Evolutionary conservation across 2,329 filamentous ascomycete species (phyloP), one percentile per base, ranked within the genome.

Genomic region (Rosellinia necatrix): DNA sequence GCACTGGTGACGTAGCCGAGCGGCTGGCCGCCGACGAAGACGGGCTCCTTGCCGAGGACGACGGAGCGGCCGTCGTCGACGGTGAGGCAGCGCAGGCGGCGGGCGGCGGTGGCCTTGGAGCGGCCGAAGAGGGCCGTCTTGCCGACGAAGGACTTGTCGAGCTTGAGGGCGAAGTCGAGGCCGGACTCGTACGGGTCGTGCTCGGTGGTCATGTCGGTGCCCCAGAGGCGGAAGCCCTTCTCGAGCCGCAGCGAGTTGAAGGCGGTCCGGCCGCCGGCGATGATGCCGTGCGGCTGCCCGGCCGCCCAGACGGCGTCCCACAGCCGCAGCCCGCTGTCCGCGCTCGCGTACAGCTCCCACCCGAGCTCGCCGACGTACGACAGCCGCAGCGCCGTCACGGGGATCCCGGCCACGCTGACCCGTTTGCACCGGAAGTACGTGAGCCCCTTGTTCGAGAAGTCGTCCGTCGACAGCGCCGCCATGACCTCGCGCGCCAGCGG

Each of bases 301-400:
- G 56, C 56, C 17, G 48, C 50, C 56, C 57, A 62, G 25, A 62
- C 34, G 10, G 53, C 59, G 24, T 62, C 56, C 56, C 56, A 62
- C 6, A 61, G 37, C 3, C 56, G 56, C 3, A 54, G 49, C 1
- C 56, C 59, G 30, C 60, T 52, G 5, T 62, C 59, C 17, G 59
- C 59, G 42, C 56, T 62, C 17, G 59, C 51, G 53, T 62, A 56
- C 13, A 60, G 53, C 43, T 62, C 59, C 59, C 59, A 60, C 8
- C 59, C 59, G 4, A 30, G 35, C 29, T 62, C 57, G 3, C 59
- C 59, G 3, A 60, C 59, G 37, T 60, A 62, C 15, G 59, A 57
- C 13, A 62, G 13, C 13, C 59, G 22, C 15, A 62, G 42, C 1
- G 59, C 56, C n/a, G 47, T 48, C 21, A 60, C 53, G 1, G 57